These are phyloP conservation scores for Ophiostoma sp. DNA, from an alignment of 2,329 filamentous ascomycete genomes.

Conservation along the genomic window DNA sequence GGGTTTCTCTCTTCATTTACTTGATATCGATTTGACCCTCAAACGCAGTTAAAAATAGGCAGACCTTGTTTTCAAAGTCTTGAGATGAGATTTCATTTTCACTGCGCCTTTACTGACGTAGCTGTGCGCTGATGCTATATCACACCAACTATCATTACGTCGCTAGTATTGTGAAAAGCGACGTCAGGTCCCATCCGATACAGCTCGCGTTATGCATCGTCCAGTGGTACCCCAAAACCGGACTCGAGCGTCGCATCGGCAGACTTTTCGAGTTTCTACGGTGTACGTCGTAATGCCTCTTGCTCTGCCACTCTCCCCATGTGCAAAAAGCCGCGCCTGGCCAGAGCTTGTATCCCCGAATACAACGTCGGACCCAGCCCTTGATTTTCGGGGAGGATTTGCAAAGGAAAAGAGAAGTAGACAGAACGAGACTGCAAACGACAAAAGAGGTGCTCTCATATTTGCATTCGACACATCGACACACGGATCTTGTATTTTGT, in stretches of 20 bases:
- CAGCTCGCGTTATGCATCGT: neutral
- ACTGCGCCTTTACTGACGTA: neutral
- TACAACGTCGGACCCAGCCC: neutral
- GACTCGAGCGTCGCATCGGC: neutral
- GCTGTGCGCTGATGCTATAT: neutral
- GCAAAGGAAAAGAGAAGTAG: no score
- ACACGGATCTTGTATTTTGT: no score
- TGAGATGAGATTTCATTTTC: neutral
- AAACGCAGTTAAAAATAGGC: no score
- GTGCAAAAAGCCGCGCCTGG: neutral
- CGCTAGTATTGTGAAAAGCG: neutral
- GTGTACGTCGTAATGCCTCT: no score
- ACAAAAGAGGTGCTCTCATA: neutral
- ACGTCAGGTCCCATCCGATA: slow-evolving; percentile 7
- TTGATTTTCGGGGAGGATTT: neutral
- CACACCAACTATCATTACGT: slow-evolving; percentile 16
- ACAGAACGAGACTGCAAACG: no score
- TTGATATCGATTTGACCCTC: no score
- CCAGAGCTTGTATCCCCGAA: neutral
- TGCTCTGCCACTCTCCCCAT: no score
- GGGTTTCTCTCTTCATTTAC: neutral
- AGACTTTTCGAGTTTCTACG: no score
- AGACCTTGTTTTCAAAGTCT: no score
- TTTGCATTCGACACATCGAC: neutral
- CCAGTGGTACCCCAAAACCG: slow-evolving; percentile 1